Percentiles rank a stretch among this genome's conserved stretches.
Evolutionary conservation across 1,139 yeast genomes (phyloP).

Genomic region (Suhomyces atakaporum): DNA sequence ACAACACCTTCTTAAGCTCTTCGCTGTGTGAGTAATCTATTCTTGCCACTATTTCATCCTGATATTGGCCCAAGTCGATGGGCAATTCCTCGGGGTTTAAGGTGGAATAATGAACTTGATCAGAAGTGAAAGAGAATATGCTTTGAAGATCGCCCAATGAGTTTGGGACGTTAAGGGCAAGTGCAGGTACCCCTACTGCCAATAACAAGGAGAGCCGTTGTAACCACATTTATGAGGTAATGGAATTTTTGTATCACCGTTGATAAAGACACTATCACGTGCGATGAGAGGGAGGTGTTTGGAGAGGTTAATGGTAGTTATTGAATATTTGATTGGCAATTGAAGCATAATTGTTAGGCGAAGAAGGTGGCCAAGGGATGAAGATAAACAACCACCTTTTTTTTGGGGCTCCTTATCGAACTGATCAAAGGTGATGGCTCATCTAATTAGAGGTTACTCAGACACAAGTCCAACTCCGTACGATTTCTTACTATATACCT

Average conservation of each 20-base stretch:
- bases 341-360: too few species aligned
- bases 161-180: conserved; percentile 1
- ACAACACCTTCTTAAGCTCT: conserved; percentile 24
- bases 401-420: too few species aligned
- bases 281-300: too few species aligned
- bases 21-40: conserved; percentile 22
- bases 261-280: neutral
- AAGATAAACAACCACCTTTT: too few species aligned
- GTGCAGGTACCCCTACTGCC: conserved; percentile 1
- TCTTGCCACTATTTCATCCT: conserved; percentile 54
- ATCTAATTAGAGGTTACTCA: too few species aligned
- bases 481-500: too few species aligned
- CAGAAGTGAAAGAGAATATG: conserved; percentile 1
- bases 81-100: conserved; percentile 36
- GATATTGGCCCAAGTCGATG: conserved; percentile 51
- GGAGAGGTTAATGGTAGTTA: too few species aligned
- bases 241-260: too few species aligned
- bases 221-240: conserved; percentile 7
- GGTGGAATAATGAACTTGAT: conserved; percentile 25
- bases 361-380: too few species aligned
- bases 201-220: conserved; percentile 1
- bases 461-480: too few species aligned
- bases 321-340: too few species aligned
- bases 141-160: conserved; percentile 2
- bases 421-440: too few species aligned